A percentile compares a stretch with the other conserved stretches of the same genome.
Conservation (phyloP, 108 stramenopile species). For the Nitzschia inconspicua region DNA sequence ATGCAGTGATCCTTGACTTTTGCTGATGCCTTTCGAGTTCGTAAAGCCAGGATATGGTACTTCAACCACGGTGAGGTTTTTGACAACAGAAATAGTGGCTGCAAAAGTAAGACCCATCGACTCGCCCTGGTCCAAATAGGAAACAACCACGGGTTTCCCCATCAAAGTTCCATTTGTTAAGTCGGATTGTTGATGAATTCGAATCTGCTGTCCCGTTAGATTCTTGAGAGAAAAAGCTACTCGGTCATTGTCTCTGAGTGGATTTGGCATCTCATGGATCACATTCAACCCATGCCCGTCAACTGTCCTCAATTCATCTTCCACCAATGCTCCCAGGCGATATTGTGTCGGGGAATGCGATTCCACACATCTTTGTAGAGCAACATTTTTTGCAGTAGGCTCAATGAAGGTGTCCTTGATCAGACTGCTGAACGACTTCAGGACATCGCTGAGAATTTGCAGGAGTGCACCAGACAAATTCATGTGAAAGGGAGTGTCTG, state of each 20-base stretch:
- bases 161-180: conserved; percentile 21
- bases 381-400: conserved; percentile 6
- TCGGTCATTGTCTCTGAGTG: conserved; percentile 54
- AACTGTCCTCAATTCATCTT: conserved; percentile 11
- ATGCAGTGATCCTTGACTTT: conserved; percentile 18
- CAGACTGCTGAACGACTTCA: conserved; percentile 42
- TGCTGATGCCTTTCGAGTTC: conserved; percentile 22
- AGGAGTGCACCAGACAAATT: conserved; percentile 84
- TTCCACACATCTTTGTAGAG: conserved; percentile 4
- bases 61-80: conserved; percentile 78
- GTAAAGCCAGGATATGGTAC: conserved; percentile 80
- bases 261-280: conserved; percentile 58
- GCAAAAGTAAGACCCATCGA: conserved; percentile 73
- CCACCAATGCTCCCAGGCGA: conserved; percentile 4
- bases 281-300: conserved; percentile 36
- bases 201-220: conserved; percentile 81
- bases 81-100: conserved; percentile 80
- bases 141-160: conserved; percentile 35
- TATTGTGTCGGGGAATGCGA: not conserved
- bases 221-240: conserved; percentile 90
- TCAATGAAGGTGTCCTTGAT: conserved; percentile 33
- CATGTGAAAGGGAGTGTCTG: conserved; percentile 76
- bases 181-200: conserved; percentile 67
- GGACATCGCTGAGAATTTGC: conserved; percentile 74
- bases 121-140: conserved; percentile 77